Conservation (phyloP, 2,329 filamentous ascomycete species). For the Cyclaneusma minus region DNA sequence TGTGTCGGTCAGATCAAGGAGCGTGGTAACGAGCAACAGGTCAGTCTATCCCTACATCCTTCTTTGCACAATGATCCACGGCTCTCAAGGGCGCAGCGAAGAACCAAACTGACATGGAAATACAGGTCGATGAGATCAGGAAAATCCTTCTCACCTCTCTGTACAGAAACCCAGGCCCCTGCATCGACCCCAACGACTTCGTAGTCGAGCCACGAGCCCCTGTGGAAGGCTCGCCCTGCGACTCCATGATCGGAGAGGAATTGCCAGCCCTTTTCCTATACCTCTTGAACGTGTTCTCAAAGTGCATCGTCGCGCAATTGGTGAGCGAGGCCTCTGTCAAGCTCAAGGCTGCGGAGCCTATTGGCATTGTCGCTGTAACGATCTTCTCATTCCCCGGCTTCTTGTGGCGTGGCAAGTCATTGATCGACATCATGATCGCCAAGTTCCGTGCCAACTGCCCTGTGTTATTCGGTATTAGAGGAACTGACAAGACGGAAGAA, state of each 20-base stretch:
- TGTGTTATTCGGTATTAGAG: conserved; percentile 70
- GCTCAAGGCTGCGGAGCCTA: conserved; percentile 53
- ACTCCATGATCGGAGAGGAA: conserved; percentile 31
- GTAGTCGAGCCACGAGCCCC: conserved; percentile 30
- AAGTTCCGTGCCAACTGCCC: conserved; percentile 74
- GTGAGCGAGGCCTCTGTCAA: conserved; percentile 49
- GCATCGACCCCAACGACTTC: conserved; percentile 38
- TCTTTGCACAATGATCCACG: no score
- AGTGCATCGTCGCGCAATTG: conserved; percentile 56
- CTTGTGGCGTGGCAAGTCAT: conserved; percentile 46
- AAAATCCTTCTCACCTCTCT: conserved; percentile 35
- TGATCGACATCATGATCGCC: conserved; percentile 75
- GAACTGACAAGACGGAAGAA: conserved; percentile 54
- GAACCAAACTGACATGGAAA: conserved; percentile 1
- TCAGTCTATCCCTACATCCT: conserved; percentile 22
- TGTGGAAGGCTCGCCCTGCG: conserved; percentile 31
- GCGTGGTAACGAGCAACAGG: conserved; percentile 44
- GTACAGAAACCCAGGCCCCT: conserved; percentile 32
- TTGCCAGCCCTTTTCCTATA: conserved; percentile 57
- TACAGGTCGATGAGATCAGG: conserved; percentile 30
- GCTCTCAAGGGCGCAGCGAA: no score
- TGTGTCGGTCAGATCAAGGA: conserved; percentile 59
- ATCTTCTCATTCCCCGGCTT: conserved; percentile 59
- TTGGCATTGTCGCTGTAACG: conserved; percentile 62
- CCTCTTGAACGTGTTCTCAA: conserved; percentile 61